These are phyloP conservation scores for Staphylotrichum longicolle DNA, from an alignment of 495 filamentous ascomycete species.

Conservation along the genomic window DNA sequence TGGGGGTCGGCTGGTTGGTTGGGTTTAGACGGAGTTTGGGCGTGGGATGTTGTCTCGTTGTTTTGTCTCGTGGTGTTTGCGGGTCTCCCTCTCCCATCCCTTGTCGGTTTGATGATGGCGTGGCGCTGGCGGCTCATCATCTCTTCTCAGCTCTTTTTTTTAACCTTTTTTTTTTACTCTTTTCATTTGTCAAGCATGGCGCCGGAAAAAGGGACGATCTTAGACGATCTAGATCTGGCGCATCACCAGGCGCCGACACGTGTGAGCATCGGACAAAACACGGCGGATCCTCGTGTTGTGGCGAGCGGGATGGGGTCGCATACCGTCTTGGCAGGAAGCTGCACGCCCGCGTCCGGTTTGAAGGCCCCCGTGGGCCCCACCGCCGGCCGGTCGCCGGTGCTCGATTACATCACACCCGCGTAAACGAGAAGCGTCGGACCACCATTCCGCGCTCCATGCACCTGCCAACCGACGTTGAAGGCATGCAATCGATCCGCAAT, in stretches of 20 bases:
- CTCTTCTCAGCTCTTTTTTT: slow-evolving; percentile 3
- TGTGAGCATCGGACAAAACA: background rate
- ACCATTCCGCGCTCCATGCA: background rate
- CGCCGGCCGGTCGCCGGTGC: background rate
- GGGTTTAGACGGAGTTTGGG: slow-evolving; percentile 12
- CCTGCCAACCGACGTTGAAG: background rate
- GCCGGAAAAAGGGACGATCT: background rate
- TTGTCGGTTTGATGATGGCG: background rate
- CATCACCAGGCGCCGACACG: background rate
- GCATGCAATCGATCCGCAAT: background rate
- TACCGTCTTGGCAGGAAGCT: slow-evolving; percentile 3
- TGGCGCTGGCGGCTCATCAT: slow-evolving; percentile 12
- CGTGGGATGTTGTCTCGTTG: slow-evolving; percentile 5
- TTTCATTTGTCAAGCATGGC: background rate
- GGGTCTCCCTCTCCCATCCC: background rate
- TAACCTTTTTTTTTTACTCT: no score
- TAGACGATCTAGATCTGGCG: background rate
- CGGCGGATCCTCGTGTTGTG: background rate
- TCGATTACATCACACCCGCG: slow-evolving; percentile 28
- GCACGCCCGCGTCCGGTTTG: background rate
- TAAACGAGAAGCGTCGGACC: slow-evolving; percentile 11
- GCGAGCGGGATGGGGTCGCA: background rate
- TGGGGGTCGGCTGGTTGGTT: background rate
- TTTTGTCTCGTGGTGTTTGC: background rate
- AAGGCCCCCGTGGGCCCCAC: background rate